Percentiles rank a stretch among this genome's conserved stretches.
Evolutionary conservation across 768 basidiomycete genomes (phyloP).

Genomic region (Piloderma croceum): DNA sequence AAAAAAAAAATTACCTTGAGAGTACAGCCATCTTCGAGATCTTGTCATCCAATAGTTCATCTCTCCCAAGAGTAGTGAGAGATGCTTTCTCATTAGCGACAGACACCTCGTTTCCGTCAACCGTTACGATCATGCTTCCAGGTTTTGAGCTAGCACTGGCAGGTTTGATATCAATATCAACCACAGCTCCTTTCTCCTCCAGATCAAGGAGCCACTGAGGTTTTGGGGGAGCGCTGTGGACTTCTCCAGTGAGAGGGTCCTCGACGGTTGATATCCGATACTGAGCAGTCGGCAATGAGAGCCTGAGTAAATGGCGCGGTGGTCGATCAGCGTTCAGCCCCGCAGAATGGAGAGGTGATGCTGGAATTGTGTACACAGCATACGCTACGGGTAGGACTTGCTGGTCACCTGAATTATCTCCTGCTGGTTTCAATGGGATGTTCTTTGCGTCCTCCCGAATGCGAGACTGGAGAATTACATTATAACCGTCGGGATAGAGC

Average conservation of each 20-base stretch:
- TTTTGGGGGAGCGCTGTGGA: slow-evolving; percentile 49
- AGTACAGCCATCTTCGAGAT: slow-evolving; percentile 61
- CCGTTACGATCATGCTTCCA: slow-evolving; percentile 14
- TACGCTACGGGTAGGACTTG: slow-evolving; percentile 48
- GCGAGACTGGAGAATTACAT: slow-evolving; percentile 41
- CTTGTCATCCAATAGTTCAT: slow-evolving; percentile 71
- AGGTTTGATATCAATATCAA: slow-evolving; percentile 53
- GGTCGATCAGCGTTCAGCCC: slow-evolving; percentile 47
- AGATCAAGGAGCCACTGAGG: slow-evolving; percentile 71
- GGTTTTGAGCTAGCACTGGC: slow-evolving; percentile 23
- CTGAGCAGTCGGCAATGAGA: slow-evolving; percentile 79
- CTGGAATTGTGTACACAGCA: slow-evolving; percentile 70
- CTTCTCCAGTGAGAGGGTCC: slow-evolving; percentile 77
- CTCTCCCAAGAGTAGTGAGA: slow-evolving; percentile 62
- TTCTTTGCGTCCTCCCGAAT: slow-evolving; percentile 39
- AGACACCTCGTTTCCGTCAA: slow-evolving; percentile 34
- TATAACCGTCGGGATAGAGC: slow-evolving; percentile 73
- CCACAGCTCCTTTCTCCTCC: slow-evolving; percentile 53
- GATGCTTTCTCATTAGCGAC: slow-evolving; percentile 75
- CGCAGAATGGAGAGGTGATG: slow-evolving; percentile 77
- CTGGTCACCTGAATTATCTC: slow-evolving; percentile 2
- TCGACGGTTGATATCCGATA: slow-evolving; percentile 69
- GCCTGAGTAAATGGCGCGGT: slow-evolving; percentile 67
- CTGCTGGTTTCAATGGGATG: slow-evolving; percentile 13
- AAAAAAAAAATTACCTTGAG: slow-evolving; percentile 47